Conservation (phyloP, 2,329 filamentous ascomycete species). For the Cladosporium sp. region DNA sequence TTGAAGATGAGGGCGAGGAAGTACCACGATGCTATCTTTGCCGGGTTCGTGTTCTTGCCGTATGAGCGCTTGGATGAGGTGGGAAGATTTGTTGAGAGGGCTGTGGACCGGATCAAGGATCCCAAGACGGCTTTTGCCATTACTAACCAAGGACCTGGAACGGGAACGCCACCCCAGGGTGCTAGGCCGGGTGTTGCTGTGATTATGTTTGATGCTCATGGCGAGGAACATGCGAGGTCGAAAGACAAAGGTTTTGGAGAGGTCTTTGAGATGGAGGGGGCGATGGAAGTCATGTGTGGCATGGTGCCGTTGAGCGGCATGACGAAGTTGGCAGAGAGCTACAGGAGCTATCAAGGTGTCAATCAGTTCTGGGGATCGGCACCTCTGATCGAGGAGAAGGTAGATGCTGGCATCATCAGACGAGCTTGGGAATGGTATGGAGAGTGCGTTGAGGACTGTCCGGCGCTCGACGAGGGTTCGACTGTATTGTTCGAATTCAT, state of each 20-base stretch:
- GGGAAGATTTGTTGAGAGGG: conserved; percentile 23
- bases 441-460: conserved; percentile 17
- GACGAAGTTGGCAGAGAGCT: conserved; percentile 22
- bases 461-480: conserved; percentile 21
- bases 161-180: conserved; percentile 21
- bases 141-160: conserved; percentile 23
- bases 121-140: conserved; percentile 30
- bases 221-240: conserved; percentile 29
- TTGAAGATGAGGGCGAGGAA: conserved; percentile 27
- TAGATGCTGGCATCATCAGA: conserved; percentile 25
- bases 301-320: conserved; percentile 23
- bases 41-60: conserved; percentile 21
- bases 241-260: conserved; percentile 26
- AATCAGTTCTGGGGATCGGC: conserved; percentile 25
- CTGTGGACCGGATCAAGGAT: conserved; percentile 22
- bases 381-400: conserved; percentile 19
- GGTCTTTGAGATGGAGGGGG: conserved; percentile 26
- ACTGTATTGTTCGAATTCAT: conserved; percentile 28
- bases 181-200: conserved; percentile 22
- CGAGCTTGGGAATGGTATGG: conserved; percentile 29
- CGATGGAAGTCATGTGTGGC: conserved; percentile 20
- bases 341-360: conserved; percentile 20
- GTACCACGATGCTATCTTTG: conserved; percentile 27
- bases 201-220: conserved; percentile 30
- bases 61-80: conserved; percentile 20